phyloP scores from a whole-genome alignment of 129 eudicot species.

The Tagetes patula region DNA sequence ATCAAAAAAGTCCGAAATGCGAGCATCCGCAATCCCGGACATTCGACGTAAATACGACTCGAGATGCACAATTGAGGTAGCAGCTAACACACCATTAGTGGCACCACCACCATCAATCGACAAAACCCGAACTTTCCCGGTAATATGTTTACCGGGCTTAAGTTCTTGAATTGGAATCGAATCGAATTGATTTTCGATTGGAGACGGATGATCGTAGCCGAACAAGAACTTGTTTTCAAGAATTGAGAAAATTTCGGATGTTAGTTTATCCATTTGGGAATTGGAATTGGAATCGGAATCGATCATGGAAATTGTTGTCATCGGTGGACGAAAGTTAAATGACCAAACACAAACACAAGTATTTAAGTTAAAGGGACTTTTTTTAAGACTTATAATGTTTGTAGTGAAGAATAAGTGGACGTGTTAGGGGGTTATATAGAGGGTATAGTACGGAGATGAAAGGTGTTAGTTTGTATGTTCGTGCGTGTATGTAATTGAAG shows the following conservation, averaged over 20 bases:
- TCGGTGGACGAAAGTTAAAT: not conserved
- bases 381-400: too few species aligned
- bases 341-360: too few species aligned
- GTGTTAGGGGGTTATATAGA: conserved; percentile 38
- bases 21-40: conserved; percentile 57
- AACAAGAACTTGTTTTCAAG: conserved; percentile 78
- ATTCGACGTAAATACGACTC: conserved; percentile 48
- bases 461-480: conserved; percentile 36
- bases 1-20: conserved; percentile 70
- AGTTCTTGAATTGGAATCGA: conserved; percentile 18
- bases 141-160: conserved; percentile 23
- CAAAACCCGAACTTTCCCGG: conserved; percentile 61
- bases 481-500: conserved; percentile 26
- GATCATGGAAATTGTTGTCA: conserved; percentile 35
- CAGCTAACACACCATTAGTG: conserved; percentile 64
- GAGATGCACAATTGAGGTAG: conserved; percentile 45
- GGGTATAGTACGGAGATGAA: conserved; percentile 24
- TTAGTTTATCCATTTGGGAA: conserved; percentile 52
- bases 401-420: conserved; percentile 36
- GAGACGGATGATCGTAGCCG: conserved; percentile 36
- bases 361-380: too few species aligned
- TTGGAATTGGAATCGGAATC: conserved; percentile 14
- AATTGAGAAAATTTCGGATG: conserved; percentile 67
- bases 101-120: conserved; percentile 71
- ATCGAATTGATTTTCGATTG: not conserved